A percentile compares a stretch with the other conserved stretches of the same genome.
phyloP scores from a whole-genome alignment of 768 basidiomycete species.

The Mrakia frigida region DNA sequence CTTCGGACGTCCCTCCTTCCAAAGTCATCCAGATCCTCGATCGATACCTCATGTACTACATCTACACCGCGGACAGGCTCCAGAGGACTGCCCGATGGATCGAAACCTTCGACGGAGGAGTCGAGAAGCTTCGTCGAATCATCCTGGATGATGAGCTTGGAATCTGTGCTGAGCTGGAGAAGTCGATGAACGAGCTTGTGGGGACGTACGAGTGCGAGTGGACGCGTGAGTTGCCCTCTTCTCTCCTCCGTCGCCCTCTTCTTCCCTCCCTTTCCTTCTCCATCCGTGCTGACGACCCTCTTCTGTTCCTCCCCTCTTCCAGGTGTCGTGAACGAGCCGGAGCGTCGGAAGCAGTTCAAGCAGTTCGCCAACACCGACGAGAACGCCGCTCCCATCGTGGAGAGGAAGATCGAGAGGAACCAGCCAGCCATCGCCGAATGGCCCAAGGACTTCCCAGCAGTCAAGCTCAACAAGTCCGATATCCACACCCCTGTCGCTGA shows the following conservation, averaged over 20 bases:
- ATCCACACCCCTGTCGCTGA: constrained; percentile 50
- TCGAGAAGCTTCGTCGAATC: constrained; percentile 54
- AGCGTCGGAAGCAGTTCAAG: constrained; percentile 52
- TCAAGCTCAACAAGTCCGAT: constrained; percentile 34
- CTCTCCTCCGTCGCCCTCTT: too few species aligned
- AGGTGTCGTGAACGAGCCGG: constrained; percentile 55
- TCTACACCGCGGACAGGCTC: constrained; percentile 65
- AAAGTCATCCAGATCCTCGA: constrained; percentile 58
- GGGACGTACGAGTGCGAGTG: constrained; percentile 66
- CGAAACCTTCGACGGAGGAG: constrained; percentile 63
- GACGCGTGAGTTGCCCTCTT: constrained; percentile 43
- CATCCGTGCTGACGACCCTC: too few species aligned
- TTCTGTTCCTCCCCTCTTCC: not conserved
- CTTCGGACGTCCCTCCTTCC: constrained; percentile 62
- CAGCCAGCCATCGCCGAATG: constrained; percentile 64
- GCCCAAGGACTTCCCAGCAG: constrained; percentile 55
- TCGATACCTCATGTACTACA: constrained; percentile 63
- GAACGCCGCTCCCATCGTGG: constrained; percentile 41
- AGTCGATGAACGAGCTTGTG: constrained; percentile 61
- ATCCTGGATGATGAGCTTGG: constrained; percentile 66
- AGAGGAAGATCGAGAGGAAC: constrained; percentile 57
- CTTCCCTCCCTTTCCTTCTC: not conserved
- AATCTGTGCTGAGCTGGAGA: constrained; percentile 64
- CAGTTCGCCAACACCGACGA: constrained; percentile 63
- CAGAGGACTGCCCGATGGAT: constrained; percentile 70